Conservation (phyloP, 78 protist genomes). For the Isochrysis galbana region DNA sequence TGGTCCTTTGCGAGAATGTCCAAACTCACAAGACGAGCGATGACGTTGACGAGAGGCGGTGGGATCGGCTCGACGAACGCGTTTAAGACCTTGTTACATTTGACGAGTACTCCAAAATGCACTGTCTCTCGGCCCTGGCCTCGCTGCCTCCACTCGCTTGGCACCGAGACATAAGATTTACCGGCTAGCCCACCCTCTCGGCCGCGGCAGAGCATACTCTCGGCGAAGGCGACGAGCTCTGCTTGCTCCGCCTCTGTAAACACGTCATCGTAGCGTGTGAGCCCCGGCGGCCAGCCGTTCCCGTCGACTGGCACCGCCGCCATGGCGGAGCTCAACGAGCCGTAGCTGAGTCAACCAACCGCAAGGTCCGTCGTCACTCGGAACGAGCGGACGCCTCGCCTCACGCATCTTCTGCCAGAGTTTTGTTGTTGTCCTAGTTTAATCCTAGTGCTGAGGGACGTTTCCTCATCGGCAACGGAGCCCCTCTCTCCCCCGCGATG, state of each 20-base stretch:
- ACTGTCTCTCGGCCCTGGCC: conserved; percentile 11
- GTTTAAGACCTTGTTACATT: background rate
- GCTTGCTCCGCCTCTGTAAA: background rate
- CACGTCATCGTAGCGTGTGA: too few species aligned
- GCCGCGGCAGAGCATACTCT: background rate
- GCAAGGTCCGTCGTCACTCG: too few species aligned
- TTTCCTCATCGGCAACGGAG: too few species aligned
- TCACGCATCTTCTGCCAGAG: too few species aligned
- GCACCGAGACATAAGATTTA: background rate
- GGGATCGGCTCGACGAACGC: background rate
- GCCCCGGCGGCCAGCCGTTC: too few species aligned
- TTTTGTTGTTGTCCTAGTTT: too few species aligned
- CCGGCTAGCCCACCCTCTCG: background rate
- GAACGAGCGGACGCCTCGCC: too few species aligned
- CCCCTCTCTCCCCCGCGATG: too few species aligned
- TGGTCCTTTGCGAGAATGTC: background rate
- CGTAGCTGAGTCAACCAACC: too few species aligned
- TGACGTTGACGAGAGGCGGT: background rate
- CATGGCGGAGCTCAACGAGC: too few species aligned
- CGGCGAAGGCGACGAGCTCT: background rate
- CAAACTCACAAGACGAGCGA: background rate
- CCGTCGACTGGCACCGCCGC: too few species aligned
- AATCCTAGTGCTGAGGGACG: too few species aligned
- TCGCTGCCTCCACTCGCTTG: background rate
- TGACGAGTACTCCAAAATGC: conserved; percentile 10